phyloP scores from a whole-genome alignment of 202 grass and related monocot species.

The Dendrocalamus latiflorus region DNA sequence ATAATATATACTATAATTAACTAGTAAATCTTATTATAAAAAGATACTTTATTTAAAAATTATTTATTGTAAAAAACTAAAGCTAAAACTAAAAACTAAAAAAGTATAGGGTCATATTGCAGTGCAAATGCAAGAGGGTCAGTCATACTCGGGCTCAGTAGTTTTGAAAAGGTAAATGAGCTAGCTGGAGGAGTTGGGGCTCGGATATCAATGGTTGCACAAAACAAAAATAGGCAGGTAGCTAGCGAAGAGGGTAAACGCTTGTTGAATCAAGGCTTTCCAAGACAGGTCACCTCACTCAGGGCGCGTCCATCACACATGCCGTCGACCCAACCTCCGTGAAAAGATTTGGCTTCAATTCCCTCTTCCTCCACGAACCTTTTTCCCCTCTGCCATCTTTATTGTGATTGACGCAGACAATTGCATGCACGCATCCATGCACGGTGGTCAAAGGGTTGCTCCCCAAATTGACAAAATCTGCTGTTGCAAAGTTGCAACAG shows the following conservation, averaged over 20 bases:
- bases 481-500: background rate
- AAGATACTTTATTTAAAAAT: too few relatives aligned
- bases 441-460: conserved; percentile 14
- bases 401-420: conserved; percentile 45
- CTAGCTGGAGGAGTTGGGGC: background rate
- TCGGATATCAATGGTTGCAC: background rate
- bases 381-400: background rate
- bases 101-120: too few relatives aligned
- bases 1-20: too few relatives aligned
- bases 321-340: conserved; percentile 14
- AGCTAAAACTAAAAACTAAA: too few relatives aligned
- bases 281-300: conserved; percentile 44
- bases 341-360: conserved; percentile 49
- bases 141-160: background rate
- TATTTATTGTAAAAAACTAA: too few relatives aligned
- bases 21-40: too few relatives aligned
- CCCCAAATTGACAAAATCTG: conserved; percentile 17
- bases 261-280: conserved; percentile 45
- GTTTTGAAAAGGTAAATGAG: background rate
- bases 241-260: conserved; percentile 37
- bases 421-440: conserved; percentile 36
- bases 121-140: background rate
- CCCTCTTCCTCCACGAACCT: background rate
- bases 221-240: background rate
- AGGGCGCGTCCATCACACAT: conserved; percentile 20